These are phyloP conservation scores for Penicillium sp. DNA, from an alignment of 2,329 filamentous ascomycete species.

Conservation along the genomic window DNA sequence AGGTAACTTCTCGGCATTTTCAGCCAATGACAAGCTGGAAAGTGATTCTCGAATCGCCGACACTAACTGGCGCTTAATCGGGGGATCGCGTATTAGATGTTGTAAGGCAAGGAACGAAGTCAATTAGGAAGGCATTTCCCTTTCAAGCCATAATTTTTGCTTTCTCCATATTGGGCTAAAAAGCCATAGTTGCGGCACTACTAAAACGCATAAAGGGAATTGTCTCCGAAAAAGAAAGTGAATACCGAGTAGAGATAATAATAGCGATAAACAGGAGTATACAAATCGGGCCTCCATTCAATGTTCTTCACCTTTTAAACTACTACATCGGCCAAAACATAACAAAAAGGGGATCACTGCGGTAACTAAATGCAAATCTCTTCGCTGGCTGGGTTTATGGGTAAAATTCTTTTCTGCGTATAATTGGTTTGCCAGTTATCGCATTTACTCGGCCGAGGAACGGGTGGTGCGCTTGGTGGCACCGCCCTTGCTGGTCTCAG, in stretches of 20 bases:
- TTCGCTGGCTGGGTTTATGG: conserved; percentile 11
- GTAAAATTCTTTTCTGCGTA: conserved; percentile 10
- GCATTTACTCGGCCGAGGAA: conserved; percentile 37
- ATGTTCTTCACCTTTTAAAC: not conserved
- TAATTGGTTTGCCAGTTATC: not conserved
- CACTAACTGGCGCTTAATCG: not conserved
- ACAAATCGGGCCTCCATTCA: conserved; percentile 5
- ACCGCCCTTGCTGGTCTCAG: conserved; percentile 73
- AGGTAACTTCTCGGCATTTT: conserved; percentile 15
- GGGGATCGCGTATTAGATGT: not conserved
- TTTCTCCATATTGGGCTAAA: not conserved
- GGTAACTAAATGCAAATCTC: conserved; percentile 6
- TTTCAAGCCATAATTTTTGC: not conserved
- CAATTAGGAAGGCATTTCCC: not conserved
- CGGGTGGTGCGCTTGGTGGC: conserved; percentile 60
- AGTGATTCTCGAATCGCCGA: conserved; percentile 11
- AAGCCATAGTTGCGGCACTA: not conserved
- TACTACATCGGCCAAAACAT: conserved; percentile 4
- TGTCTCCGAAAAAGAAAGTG: not conserved
- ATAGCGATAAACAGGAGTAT: conserved; percentile 4
- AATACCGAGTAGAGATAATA: conserved; percentile 1
- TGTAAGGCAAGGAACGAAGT: not conserved
- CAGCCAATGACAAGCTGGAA: conserved; percentile 10
- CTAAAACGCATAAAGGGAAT: not conserved
- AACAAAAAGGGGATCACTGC: conserved; percentile 5